These are phyloP conservation scores for Trypanosoma conorhini DNA, from an alignment of 208 protist species.

Conservation along the genomic window DNA sequence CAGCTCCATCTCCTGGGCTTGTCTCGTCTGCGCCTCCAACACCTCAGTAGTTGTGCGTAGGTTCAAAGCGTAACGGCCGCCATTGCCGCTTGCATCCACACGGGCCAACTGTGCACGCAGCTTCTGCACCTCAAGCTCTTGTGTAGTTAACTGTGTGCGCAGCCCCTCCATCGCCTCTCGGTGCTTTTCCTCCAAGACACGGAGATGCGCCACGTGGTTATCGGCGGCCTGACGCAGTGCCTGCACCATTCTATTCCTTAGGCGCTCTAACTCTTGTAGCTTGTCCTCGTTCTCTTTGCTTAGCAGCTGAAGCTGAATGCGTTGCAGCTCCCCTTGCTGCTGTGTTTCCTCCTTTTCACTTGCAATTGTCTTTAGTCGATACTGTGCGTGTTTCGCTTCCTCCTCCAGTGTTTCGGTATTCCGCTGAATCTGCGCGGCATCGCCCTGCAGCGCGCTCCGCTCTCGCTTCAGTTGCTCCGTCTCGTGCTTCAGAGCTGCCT, in stretches of 20 bases:
- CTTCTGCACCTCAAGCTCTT: conserved; percentile 69
- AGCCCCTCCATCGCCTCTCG: conserved; percentile 60
- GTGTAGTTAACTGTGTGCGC: conserved; percentile 47
- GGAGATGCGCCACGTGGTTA: conserved; percentile 79
- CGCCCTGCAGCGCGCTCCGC: conserved; percentile 22
- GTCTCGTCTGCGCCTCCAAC: conserved; percentile 62
- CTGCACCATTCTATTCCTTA: conserved; percentile 64
- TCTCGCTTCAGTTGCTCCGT: conserved; percentile 23
- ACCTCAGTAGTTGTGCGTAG: conserved; percentile 55
- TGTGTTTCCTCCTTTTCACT: conserved; percentile 35
- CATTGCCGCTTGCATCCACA: conserved; percentile 32
- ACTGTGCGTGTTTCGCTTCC: conserved; percentile 22
- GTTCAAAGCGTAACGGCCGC: conserved; percentile 11
- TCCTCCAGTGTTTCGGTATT: conserved; percentile 31
- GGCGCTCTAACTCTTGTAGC: conserved; percentile 68
- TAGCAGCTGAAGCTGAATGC: conserved; percentile 58
- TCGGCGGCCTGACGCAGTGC: conserved; percentile 67
- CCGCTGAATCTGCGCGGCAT: conserved; percentile 13
- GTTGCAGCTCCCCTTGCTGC: conserved; percentile 35
- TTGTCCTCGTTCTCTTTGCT: conserved; percentile 66
- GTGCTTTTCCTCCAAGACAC: conserved; percentile 80
- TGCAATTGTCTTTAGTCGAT: conserved; percentile 23
- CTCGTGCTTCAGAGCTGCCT: conserved; percentile 13
- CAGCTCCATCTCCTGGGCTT: conserved; percentile 75
- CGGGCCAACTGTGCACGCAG: conserved; percentile 73